Evolutionary conservation across 495 filamentous ascomycete species (phyloP).

Genomic region (Hyaloscypha variabilis): DNA sequence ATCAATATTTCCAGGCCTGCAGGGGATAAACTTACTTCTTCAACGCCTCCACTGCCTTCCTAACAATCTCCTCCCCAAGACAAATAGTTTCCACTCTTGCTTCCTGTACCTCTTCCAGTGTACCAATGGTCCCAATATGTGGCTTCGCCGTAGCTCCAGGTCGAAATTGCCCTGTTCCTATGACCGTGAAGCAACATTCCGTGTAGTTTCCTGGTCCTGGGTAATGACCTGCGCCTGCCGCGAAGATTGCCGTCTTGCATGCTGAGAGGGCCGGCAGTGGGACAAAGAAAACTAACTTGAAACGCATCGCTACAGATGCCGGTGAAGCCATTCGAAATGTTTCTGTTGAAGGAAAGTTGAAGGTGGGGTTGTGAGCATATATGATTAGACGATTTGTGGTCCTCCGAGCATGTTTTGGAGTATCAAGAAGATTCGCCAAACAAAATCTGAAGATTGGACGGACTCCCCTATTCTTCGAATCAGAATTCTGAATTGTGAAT

Average conservation of each 20-base stretch:
- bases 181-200: conserved; percentile 50
- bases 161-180: conserved; percentile 35
- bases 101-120: conserved; percentile 53
- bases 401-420: neutral
- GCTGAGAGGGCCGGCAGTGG: conserved; percentile 49
- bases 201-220: conserved; percentile 61
- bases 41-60: conserved; percentile 56
- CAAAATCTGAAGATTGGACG: no score
- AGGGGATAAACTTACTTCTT: conserved; percentile 57
- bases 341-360: neutral
- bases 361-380: no score
- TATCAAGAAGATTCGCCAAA: no score
- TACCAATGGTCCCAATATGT: conserved; percentile 54
- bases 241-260: conserved; percentile 64
- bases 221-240: conserved; percentile 63
- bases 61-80: conserved; percentile 43
- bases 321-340: neutral
- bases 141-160: conserved; percentile 55
- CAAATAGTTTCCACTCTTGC: conserved; percentile 57
- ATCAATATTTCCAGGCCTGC: neutral
- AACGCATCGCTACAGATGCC: neutral
- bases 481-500: no score
- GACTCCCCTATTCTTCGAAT: no score
- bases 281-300: conserved; percentile 57
- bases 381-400: neutral